Evolutionary conservation across 1,284 basidiomycete species (phyloP).

Genomic region (Moniliella sp.): DNA sequence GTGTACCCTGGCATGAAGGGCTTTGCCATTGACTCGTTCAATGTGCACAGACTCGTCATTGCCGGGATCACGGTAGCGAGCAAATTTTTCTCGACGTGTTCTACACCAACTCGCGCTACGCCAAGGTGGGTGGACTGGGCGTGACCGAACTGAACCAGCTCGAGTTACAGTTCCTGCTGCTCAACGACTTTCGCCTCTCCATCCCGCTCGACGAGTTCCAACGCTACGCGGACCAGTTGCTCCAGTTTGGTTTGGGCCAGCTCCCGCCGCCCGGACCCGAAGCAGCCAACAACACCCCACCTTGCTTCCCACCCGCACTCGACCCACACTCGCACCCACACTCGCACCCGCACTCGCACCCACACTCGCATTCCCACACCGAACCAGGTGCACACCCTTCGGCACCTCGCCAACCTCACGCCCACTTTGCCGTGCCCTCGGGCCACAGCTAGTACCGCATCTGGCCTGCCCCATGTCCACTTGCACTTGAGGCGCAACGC

Average conservation of each 20-base stretch:
- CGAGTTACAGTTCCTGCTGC: slow-evolving; percentile 80
- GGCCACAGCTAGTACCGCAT: too few species aligned
- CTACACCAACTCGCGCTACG: slow-evolving; percentile 96
- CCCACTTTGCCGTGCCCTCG: too few species aligned
- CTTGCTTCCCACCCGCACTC: too few species aligned
- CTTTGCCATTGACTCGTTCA: slow-evolving; percentile 89
- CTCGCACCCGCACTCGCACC: too few species aligned
- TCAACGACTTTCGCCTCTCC: slow-evolving; percentile 80
- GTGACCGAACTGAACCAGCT: slow-evolving; percentile 84
- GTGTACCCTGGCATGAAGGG: slow-evolving; percentile 38
- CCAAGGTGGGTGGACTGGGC: slow-evolving; percentile 87
- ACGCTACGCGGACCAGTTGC: slow-evolving; percentile 68
- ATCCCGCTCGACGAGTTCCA: slow-evolving; percentile 81
- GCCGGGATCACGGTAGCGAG: slow-evolving; percentile 91
- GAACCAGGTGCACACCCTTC: too few species aligned
- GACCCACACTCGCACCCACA: too few species aligned
- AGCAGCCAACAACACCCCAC: too few species aligned
- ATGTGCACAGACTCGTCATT: slow-evolving; percentile 84
- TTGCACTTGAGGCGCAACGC: too few species aligned
- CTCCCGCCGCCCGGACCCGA: too few species aligned
- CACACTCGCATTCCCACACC: too few species aligned
- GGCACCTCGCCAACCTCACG: too few species aligned
- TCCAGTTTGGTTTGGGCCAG: slow-evolving; percentile 36
- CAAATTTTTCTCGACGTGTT: slow-evolving; percentile 97
- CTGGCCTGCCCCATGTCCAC: too few species aligned